These are phyloP conservation scores for Mimosa bimucronata DNA, from an alignment of 306 rosid genomes.

Conservation along the genomic window DNA sequence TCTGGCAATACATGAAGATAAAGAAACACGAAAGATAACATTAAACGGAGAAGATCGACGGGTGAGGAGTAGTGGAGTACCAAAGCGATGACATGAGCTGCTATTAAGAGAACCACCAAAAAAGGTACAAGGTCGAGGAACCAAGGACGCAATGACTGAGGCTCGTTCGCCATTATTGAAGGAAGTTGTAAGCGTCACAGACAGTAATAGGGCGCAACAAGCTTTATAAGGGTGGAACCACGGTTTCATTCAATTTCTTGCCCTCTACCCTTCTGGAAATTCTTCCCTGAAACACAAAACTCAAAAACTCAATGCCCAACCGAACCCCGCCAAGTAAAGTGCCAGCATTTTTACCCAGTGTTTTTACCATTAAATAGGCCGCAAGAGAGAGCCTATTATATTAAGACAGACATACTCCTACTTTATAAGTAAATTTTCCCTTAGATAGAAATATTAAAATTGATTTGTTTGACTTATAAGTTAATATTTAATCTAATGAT, in stretches of 20 bases:
- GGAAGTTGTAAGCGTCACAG: background rate
- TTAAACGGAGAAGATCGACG: background rate
- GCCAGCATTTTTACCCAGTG: background rate
- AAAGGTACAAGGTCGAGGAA: conserved; percentile 62
- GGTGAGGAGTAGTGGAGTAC: conserved; percentile 43
- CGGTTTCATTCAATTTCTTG: background rate
- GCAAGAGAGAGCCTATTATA: background rate
- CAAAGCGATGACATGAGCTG: conserved; percentile 87
- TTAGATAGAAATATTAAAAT: too few species aligned
- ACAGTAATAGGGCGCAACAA: background rate
- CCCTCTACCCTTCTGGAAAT: background rate
- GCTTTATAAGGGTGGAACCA: too few species aligned
- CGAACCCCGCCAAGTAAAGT: background rate
- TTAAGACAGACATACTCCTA: too few species aligned
- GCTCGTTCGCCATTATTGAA: conserved; percentile 61
- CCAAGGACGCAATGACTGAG: conserved; percentile 61
- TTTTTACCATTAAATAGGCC: background rate
- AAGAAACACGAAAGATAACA: background rate
- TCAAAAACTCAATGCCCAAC: background rate
- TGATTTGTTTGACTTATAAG: too few species aligned
- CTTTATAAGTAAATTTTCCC: too few species aligned
- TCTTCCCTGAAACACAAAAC: background rate
- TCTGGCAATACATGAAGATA: background rate
- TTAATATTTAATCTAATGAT: too few species aligned
- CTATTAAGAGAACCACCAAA: conserved; percentile 64